Evolutionary conservation across 2,329 filamentous ascomycete species (phyloP).

Genomic region (Sphaerulina vaccinii): DNA sequence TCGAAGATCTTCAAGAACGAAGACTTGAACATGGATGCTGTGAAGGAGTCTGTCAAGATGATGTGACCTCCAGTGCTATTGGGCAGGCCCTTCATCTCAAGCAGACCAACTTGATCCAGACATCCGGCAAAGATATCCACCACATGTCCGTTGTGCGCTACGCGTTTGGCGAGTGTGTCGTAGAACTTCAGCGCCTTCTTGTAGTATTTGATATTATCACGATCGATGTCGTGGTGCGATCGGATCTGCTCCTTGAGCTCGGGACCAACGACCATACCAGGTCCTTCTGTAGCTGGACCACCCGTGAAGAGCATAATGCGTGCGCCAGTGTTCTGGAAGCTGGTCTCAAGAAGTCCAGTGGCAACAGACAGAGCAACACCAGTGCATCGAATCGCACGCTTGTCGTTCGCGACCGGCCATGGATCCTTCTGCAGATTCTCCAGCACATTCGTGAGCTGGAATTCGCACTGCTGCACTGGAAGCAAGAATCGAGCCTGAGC

Average conservation of each 20-base stretch:
- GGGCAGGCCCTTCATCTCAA: conserved; percentile 96
- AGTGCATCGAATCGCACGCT: conserved; percentile 85
- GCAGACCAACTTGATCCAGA: conserved; percentile 90
- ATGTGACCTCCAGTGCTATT: conserved; percentile 98
- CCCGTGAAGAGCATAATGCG: conserved; percentile 97
- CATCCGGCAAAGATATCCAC: conserved; percentile 98
- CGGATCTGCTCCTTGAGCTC: conserved; percentile 95
- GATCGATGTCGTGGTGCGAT: conserved; percentile 97
- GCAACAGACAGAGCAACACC: conserved; percentile 96
- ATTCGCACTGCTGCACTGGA: conserved; percentile 92
- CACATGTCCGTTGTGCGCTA: conserved; percentile 93
- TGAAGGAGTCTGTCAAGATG: conserved; percentile 97
- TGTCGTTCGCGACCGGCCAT: conserved; percentile 94
- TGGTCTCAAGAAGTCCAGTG: conserved; percentile 85
- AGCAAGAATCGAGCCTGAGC: conserved; percentile 87
- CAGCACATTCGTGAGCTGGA: conserved; percentile 92
- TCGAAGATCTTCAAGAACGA: conserved; percentile 97
- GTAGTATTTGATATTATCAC: conserved; percentile 99
- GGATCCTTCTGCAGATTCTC: conserved; percentile 96
- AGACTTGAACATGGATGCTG: conserved; percentile 98
- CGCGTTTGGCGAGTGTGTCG: conserved; percentile 87
- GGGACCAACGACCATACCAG: conserved; percentile 92
- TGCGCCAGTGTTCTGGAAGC: conserved; percentile 91
- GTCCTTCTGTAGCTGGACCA: conserved; percentile 91
- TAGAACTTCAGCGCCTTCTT: conserved; percentile 99